Evolutionary conservation across 1,284 basidiomycete species (phyloP).

Genomic region (Rhodofomes roseus): DNA sequence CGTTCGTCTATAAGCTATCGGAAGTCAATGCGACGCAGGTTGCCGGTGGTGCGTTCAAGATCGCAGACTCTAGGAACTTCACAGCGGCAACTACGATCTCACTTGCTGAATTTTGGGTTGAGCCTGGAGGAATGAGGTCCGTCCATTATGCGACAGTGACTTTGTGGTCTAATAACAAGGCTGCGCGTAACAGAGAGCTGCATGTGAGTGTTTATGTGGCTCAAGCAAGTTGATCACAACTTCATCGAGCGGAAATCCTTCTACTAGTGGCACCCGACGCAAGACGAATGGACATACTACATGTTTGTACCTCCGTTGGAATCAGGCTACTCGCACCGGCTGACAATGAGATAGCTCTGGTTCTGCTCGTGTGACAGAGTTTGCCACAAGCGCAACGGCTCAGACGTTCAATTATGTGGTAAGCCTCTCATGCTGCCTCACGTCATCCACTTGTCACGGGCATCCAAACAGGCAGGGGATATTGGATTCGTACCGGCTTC

Average conservation of each 20-base stretch:
- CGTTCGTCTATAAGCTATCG: conserved; percentile 55
- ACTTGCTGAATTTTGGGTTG: conserved; percentile 63
- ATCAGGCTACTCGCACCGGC: background rate
- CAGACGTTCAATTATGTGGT: conserved; percentile 68
- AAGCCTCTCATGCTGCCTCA: conserved; percentile 6
- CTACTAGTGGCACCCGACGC: conserved; percentile 67
- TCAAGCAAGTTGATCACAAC: background rate
- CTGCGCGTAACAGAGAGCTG: conserved; percentile 20
- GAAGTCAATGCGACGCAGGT: conserved; percentile 46
- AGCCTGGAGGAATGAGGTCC: conserved; percentile 56
- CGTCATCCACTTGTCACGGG: background rate
- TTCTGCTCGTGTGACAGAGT: conserved; percentile 57
- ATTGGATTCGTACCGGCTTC: conserved; percentile 61
- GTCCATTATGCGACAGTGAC: background rate
- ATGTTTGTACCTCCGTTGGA: conserved; percentile 26
- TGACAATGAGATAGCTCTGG: conserved; percentile 43
- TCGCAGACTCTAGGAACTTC: conserved; percentile 55
- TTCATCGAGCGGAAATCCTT: no score
- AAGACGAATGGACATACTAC: conserved; percentile 65
- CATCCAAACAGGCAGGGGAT: conserved; percentile 48
- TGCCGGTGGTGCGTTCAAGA: conserved; percentile 59
- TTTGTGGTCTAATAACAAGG: background rate
- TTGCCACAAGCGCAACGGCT: conserved; percentile 57
- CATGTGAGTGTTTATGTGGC: conserved; percentile 18
- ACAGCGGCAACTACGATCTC: conserved; percentile 54